A percentile compares a stretch with the other conserved stretches of the same genome.
Conservation (phyloP, 805 yeast species). For the Cyberlindnera lachancei region DNA sequence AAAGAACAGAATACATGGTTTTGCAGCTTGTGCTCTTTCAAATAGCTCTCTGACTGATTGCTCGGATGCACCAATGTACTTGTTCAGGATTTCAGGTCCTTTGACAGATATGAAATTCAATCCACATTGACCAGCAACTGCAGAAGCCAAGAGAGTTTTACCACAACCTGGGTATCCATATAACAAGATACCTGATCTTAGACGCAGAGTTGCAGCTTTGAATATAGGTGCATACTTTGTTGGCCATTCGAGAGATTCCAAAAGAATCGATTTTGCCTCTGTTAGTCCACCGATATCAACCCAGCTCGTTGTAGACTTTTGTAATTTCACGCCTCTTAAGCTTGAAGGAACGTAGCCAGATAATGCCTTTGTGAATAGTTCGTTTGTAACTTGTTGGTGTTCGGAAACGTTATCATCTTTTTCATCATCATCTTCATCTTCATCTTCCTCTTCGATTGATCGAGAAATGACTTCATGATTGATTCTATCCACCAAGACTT, state of each 20-base stretch:
- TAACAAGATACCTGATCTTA: slow-evolving; percentile 82
- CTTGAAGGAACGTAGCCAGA: slow-evolving; percentile 71
- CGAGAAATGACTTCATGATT: slow-evolving; percentile 37
- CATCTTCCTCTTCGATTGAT: slow-evolving; percentile 8
- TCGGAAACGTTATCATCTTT: too few species aligned
- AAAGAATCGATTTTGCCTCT: slow-evolving; percentile 64
- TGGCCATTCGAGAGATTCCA: slow-evolving; percentile 96
- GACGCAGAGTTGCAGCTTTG: slow-evolving; percentile 74
- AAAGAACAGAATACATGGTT: slow-evolving; percentile 86
- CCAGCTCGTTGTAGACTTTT: slow-evolving; percentile 73
- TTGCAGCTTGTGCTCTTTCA: slow-evolving; percentile 90
- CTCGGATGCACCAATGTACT: slow-evolving; percentile 95
- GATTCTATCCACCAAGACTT: slow-evolving; percentile 62
- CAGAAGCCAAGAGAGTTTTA: slow-evolving; percentile 85
- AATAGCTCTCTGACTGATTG: slow-evolving; percentile 90
- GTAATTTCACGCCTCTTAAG: slow-evolving; percentile 78
- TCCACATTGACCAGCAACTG: slow-evolving; percentile 91
- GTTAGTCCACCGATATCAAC: slow-evolving; percentile 80
- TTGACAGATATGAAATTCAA: slow-evolving; percentile 87
- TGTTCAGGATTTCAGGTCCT: slow-evolving; percentile 93
- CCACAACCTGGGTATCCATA: slow-evolving; percentile 99
- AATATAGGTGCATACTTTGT: slow-evolving; percentile 95
- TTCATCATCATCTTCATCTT: background rate
- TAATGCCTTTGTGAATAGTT: slow-evolving; percentile 48
- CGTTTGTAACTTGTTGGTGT: slow-evolving; percentile 23